Evolutionary conservation across 768 basidiomycete genomes (phyloP), one percentile per base, ranked within the genome.

Genomic region (Termitomyces sp.): DNA sequence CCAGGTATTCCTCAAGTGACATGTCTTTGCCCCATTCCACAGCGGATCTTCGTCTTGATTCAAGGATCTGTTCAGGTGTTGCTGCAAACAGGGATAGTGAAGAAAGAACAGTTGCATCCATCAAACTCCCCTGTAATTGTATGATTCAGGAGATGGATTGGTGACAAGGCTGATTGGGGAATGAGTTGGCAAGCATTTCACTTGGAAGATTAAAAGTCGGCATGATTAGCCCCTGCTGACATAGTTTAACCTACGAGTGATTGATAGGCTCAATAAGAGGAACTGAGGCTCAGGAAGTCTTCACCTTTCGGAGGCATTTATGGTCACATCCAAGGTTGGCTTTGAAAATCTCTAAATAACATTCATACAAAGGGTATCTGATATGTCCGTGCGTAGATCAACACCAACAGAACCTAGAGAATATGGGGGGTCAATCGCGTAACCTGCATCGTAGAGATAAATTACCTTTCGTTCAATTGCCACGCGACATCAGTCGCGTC

Each of bases 381-480:
- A 13, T 50, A 23, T n/a, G 8, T 50, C n/a, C 12, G 3, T 3
- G 5, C 30, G 23, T 1, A 26, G 30, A n/a, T 30, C 20, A 50
- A 40, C 51, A 40, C 51, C 51, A 52, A 18, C 51, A 52, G 26
- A 52, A 52, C 23, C 51, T 52, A 28, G 1, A 30, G 30, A 23
- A 14, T 4, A 26, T 28, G 14, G 26, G 4, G 23, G 18, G 6
- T 18, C 10, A 23, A 52, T 18, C 38, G 36, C 3, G 35, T 12
- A 18, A 40, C 3, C 20, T 51, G 35, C 14, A 48, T n/a, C 18
- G 14, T 18, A 48, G 35, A 58, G 57, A 55, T 36, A 33, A 52
- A 12, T 53, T 36, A 79, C 81, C 75, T 79, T 63, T 84, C 82
- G 50, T 83, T 83, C 54, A 75, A 74, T 35, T 72, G 48, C 82